A percentile compares a stretch with the other conserved stretches of the same genome.
phyloP scores from a whole-genome alignment of 1,284 basidiomycete genomes.

The Cryptococcus maquisensis region DNA sequence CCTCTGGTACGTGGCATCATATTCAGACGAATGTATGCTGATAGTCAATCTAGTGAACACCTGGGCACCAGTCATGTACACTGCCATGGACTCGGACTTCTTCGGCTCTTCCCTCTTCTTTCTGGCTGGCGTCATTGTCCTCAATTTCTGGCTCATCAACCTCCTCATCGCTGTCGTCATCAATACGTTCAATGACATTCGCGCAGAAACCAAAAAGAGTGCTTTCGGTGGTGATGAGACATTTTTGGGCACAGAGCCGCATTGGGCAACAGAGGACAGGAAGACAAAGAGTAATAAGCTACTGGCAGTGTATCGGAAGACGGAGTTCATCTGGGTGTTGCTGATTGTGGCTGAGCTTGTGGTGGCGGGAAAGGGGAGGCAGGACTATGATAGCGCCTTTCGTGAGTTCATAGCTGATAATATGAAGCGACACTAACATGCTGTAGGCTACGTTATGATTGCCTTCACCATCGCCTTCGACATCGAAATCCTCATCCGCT shows the following conservation, averaged over 20 bases:
- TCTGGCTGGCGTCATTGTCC: conserved; percentile 72
- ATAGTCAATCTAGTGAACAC: conserved; percentile 42
- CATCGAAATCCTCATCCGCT: conserved; percentile 76
- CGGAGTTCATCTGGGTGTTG: conserved; percentile 67
- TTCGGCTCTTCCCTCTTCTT: conserved; percentile 84
- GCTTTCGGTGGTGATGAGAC: conserved; percentile 79
- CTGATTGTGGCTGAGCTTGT: conserved; percentile 65
- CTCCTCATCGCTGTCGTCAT: conserved; percentile 95
- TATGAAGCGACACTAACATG: too few species aligned
- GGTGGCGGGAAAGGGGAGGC: conserved; percentile 63
- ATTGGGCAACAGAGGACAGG: conserved; percentile 34
- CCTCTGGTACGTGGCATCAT: conserved; percentile 58
- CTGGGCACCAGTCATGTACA: conserved; percentile 71
- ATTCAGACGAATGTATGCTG: neutral
- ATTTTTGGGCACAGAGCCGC: conserved; percentile 23
- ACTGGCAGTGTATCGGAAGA: conserved; percentile 44
- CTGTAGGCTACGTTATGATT: conserved; percentile 32
- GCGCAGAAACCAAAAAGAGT: conserved; percentile 81
- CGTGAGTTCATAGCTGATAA: too few species aligned
- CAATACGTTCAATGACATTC: conserved; percentile 86
- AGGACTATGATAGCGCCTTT: too few species aligned
- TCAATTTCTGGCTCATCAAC: conserved; percentile 94
- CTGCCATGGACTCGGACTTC: conserved; percentile 87
- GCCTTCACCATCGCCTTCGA: conserved; percentile 81
- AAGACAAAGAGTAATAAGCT: conserved; percentile 23